Base-by-base conservation (phyloP, 2,329 filamentous ascomycete genomes). In the Talaromyces pinophilus region DNA sequence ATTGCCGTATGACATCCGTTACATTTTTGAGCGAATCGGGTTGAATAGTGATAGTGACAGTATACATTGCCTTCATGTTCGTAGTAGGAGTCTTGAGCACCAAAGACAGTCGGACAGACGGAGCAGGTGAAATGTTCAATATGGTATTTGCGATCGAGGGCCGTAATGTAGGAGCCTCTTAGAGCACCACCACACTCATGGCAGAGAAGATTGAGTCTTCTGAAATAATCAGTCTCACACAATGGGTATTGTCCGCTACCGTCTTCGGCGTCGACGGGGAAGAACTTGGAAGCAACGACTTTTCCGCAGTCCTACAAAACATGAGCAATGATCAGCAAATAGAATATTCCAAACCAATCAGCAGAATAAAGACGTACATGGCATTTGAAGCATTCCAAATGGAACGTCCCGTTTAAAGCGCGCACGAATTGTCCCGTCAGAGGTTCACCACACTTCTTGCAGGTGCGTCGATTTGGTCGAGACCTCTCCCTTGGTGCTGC, bases 41-140 rank as follows among this genome's bases (percentile, higher is more conserved):
- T 99, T 13, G 94, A 98, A 79, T 99, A 99, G 79, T 99, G 95
- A 77, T 96, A 99, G 78, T 99, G 95, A 78, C 95, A 99, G 79
- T 97, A 99, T 30, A 99, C 95, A 73, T 92, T 91, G 70, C 92
- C 90, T 73, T 97, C 93, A 75, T 99, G 95, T 79, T 99, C 95
- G 80, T 99, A 99, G 79, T 99, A 99, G 77, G 93, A 97, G 82
- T 99, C 95, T 74, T 96, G 92, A 6, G 95, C 95, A 62, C 95
- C 95, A 76, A 99, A 99, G n/a, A 98, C 91, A 1, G 95, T 98
- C 4, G 93, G 91, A 76, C 95, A 99, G 38, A 97, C 88, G 11
- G 93, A 98, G 80, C 95, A 99, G 44, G 95, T 99, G 75, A 99
- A 99, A 81, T 99, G 95, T 78, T 98, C 94, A 71, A 99, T 96